Conservation (phyloP, 176 grass and related monocot genomes). For the Lolium rigidum region DNA sequence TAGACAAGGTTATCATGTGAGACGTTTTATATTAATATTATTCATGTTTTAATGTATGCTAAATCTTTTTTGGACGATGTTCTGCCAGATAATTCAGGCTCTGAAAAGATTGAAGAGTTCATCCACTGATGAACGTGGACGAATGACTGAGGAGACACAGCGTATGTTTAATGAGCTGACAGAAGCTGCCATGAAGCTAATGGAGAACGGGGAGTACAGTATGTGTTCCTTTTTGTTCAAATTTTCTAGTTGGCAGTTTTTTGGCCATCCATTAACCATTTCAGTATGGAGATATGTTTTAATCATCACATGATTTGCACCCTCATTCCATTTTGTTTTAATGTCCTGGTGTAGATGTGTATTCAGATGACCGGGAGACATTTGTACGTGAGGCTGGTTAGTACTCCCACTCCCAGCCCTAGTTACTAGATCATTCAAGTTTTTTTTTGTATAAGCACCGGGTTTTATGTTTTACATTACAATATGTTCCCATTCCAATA, state of each 20-base stretch:
- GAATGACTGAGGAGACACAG: conserved; percentile 77
- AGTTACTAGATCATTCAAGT: conserved; percentile 23
- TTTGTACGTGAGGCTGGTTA: conserved; percentile 90
- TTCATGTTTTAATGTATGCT: conserved; percentile 15
- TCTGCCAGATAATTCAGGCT: conserved; percentile 78
- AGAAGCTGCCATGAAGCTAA: conserved; percentile 92
- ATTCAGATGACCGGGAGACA: conserved; percentile 85
- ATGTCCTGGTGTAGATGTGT: conserved; percentile 78
- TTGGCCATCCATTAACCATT: background rate
- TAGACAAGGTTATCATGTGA: background rate
- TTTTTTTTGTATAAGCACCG: background rate
- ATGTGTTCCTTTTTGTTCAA: conserved; percentile 35
- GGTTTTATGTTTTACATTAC: background rate
- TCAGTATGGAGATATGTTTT: too few relatives aligned
- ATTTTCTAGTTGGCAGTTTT: conserved; percentile 27
- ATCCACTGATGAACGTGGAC: conserved; percentile 69
- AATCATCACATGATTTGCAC: conserved; percentile 8
- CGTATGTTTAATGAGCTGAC: conserved; percentile 89
- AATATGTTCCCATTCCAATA: background rate
- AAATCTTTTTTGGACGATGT: conserved; percentile 13
- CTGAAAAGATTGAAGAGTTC: conserved; percentile 87
- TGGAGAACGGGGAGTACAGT: conserved; percentile 96
- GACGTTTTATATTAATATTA: background rate
- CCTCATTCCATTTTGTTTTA: conserved; percentile 33
- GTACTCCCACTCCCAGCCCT: conserved; percentile 23